Base-by-base conservation (phyloP, 108 stramenopile genomes). In the Skeletonema costatum region DNA sequence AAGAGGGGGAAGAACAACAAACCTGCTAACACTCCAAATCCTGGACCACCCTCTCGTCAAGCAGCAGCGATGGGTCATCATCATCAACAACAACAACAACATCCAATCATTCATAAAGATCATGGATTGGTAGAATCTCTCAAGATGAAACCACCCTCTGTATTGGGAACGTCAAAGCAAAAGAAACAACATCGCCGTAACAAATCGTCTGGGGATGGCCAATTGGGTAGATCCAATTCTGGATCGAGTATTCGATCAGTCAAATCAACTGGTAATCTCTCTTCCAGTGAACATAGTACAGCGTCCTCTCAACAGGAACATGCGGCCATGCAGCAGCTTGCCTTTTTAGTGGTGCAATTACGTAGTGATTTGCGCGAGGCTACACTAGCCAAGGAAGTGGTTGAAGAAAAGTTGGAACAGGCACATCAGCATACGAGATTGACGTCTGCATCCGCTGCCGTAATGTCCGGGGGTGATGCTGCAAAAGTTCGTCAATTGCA, bases 301-400 rank as follows among this genome's bases (percentile, higher is more conserved):
- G 50, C 50, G 6, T 56, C 53, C 9, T 2, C 16, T 17, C 36
- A 36, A 10, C 53, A 71, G 1, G 76, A 83, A 68, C 51, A 64
- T 31, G 73, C 72, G 14, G 82, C 82, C 46, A 73, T 77, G 82
- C 82, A 83, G 50, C 67, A 77, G 61, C 66, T 83, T 31, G 82
- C 82, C 41, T 67, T 32, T 35, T 48, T 83, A 16, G 82, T 83
- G 1, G 76, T 83, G 4, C 29, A 61, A 7, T 64, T 83, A 1
- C 66, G 82, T 0, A 46, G n/a, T 48, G 82, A 83, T 25, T 39
- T 83, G 51, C 71, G 42, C 3, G 64, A 62, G 9, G 35, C 68
- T 7, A 73, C 62, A 13, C 13, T 19, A 5, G 72, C 76, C 59
- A 73, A 74, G 41, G 67, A 76, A 16, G 73, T 53, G 19, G 17